A percentile compares a stretch with the other conserved stretches of the same genome.
Conservation (phyloP, 495 filamentous ascomycete genomes). For the Neurospora sp. region DNA sequence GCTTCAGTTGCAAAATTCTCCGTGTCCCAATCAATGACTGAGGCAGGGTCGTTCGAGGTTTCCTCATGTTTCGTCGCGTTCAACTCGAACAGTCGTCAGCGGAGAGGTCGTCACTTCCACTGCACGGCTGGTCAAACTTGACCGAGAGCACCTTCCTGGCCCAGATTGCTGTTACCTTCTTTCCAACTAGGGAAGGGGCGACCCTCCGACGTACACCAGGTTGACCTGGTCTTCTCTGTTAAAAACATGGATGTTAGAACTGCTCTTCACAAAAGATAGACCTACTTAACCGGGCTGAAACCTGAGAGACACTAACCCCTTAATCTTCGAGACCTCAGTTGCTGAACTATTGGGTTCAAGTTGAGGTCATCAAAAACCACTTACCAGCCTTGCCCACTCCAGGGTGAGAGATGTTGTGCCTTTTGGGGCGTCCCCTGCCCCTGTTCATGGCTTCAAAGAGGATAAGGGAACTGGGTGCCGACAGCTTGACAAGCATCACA, state of each 20-base stretch:
- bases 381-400: not conserved
- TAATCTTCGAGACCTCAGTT: not conserved
- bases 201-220: not conserved
- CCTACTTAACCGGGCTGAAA: not conserved
- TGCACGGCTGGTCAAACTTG: not conserved
- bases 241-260: not conserved
- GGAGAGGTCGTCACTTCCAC: not conserved
- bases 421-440: not conserved
- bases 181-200: not conserved
- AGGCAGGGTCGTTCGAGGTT: not conserved
- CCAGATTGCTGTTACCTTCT: not conserved
- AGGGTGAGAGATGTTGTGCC: not conserved
- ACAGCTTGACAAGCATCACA: not conserved
- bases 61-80: not conserved
- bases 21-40: not conserved
- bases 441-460: not conserved
- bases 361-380: not conserved
- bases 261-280: not conserved
- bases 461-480: not conserved
- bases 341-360: not conserved
- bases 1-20: conserved; percentile 1
- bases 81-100: not conserved
- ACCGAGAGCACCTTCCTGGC: not conserved
- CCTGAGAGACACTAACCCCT: not conserved
- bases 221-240: not conserved